Evolutionary conservation across 129 eudicot genomes (phyloP), one percentile per base, ranked within the genome.

Genomic region (Gnaphalium uliginosum): DNA sequence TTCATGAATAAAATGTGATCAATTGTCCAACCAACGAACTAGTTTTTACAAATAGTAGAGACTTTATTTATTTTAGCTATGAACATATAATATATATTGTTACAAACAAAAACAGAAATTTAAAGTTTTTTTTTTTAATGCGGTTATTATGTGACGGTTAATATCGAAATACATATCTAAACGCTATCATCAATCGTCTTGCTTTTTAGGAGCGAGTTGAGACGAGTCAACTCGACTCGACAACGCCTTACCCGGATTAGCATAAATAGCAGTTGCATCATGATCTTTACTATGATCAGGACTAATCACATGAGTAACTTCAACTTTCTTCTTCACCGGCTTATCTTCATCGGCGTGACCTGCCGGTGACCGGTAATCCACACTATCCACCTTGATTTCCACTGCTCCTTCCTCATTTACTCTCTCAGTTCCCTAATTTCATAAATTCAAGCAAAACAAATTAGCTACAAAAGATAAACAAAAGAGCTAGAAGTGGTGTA

Each of bases 381-480:
- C 87, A 0, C 82, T 39, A 37, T 83, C 75, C 21, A 86, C 87
- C 75, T 78, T 86, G 1, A 65, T 76, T 71, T 86, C 87, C 43
- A 74, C 73, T 1, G 18, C 81, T 13, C 90, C 90, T 35, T 86
- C 83, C 56, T 83, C 66, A 65, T 86, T 83, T 23, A 77, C 75
- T 24, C 33, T 22, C 71, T 86, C 90, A 23, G 59, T 75, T 8
- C 67, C 87, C 87, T 86, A 70, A 43, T 53, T n/a, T 8, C 74
- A 56, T 10, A 37, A 29, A 33, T 59, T 7, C 9, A n/a, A n/a
- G n/a, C n/a, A n/a, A n/a, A n/a, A n/a, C n/a, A n/a, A n/a, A n/a
- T n/a, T n/a, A n/a, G n/a, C n/a, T n/a, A n/a, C n/a, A n/a, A n/a
- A n/a, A n/a, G n/a, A n/a, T n/a, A n/a, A n/a, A n/a, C n/a, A n/a